phyloP scores from a whole-genome alignment of 2,329 filamentous ascomycete species.

The Sclerotinia glacialis region DNA sequence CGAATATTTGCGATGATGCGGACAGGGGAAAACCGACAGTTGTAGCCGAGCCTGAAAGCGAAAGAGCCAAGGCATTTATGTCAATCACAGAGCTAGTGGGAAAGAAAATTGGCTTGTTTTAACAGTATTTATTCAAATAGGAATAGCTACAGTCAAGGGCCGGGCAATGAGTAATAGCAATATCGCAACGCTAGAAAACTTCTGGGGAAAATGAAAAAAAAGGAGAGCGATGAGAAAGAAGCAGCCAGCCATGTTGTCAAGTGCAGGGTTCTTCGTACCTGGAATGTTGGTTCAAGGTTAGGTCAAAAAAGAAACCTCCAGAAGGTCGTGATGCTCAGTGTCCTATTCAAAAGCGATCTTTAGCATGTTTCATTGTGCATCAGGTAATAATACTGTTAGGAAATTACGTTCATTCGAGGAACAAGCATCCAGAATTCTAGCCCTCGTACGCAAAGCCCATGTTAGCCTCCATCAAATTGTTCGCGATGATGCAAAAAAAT shows the following conservation, averaged over 20 bases:
- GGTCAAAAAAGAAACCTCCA: conserved; percentile 1
- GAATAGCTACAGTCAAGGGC: background rate
- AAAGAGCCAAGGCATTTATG: conserved; percentile 69
- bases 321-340: conserved; percentile 11
- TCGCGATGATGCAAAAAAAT: conserved; percentile 23
- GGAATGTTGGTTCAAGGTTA: conserved; percentile 13
- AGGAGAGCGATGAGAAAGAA: background rate
- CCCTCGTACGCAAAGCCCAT: conserved; percentile 28
- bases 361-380: conserved; percentile 24
- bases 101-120: conserved; percentile 33
- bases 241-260: background rate
- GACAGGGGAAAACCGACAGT: conserved; percentile 87
- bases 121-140: background rate
- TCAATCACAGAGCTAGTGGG: conserved; percentile 60
- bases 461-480: conserved; percentile 46
- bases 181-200: background rate
- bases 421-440: conserved; percentile 27
- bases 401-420: conserved; percentile 30
- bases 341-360: conserved; percentile 24
- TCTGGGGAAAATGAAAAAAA: background rate
- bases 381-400: conserved; percentile 14
- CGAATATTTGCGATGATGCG: conserved; percentile 81
- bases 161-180: background rate
- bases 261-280: conserved; percentile 13
- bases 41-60: conserved; percentile 76